These are phyloP conservation scores for Leccinum obscurum DNA, from an alignment of 768 basidiomycete genomes.

Conservation along the genomic window DNA sequence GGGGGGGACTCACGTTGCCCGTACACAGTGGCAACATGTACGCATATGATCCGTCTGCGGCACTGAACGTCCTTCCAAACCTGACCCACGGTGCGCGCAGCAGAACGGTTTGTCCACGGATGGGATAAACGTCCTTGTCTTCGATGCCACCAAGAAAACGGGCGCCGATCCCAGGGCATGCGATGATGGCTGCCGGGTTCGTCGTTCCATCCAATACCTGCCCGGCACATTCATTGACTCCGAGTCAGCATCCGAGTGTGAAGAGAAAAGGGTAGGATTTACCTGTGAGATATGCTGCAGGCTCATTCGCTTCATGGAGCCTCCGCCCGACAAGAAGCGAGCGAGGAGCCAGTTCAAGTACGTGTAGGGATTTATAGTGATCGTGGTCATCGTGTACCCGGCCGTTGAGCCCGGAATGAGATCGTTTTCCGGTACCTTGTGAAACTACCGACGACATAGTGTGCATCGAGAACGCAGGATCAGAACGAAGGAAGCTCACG, in stretches of 20 bases:
- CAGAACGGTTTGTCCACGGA: constrained; percentile 47
- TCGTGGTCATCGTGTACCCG: constrained; percentile 62
- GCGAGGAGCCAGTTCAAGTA: constrained; percentile 66
- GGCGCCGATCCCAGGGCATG: constrained; percentile 69
- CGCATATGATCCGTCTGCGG: constrained; percentile 30
- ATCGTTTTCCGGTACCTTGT: constrained; percentile 39
- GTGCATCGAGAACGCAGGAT: background rate
- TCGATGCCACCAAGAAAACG: constrained; percentile 52
- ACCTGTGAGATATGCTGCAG: constrained; percentile 73
- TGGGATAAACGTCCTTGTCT: constrained; percentile 47
- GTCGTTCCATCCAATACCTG: constrained; percentile 17
- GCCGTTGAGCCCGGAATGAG: constrained; percentile 42
- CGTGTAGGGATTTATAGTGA: constrained; percentile 64
- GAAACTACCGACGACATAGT: constrained; percentile 26
- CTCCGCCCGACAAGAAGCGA: constrained; percentile 62
- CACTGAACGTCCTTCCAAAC: constrained; percentile 35
- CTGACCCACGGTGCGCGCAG: constrained; percentile 51
- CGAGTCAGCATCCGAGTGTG: background rate
- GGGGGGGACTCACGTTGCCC: constrained; percentile 39
- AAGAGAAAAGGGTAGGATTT: no score
- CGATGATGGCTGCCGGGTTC: constrained; percentile 49
- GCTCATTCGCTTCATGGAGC: constrained; percentile 53
- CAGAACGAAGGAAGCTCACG: constrained; percentile 33
- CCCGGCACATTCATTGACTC: background rate
- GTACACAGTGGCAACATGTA: constrained; percentile 40